Evolutionary conservation across 2,329 filamentous ascomycete genomes (phyloP), one percentile per base, ranked within the genome.

Genomic region (Colletotrichum endophyticum): DNA sequence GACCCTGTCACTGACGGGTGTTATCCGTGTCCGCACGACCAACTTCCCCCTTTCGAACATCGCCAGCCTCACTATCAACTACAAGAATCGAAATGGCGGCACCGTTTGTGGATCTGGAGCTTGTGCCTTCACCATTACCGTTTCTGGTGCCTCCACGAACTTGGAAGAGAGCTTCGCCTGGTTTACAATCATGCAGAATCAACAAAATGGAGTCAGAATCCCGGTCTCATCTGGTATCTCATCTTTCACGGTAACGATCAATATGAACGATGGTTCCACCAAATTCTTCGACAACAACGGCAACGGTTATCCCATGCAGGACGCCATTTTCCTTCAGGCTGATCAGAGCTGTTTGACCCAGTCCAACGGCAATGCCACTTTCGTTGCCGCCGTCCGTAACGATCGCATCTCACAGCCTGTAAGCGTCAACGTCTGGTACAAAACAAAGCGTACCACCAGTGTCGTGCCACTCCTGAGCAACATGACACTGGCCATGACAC

Each of bases 111-210:
- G 88, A 30, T 78, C 79, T 11, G 67, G 77, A 27, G 82, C 82
- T 27, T 90, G 89, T 76, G 84, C 85, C n/a, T 88, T 89, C 68
- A 85, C 84, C 3, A 84, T 88, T 22, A 85, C 82, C 6, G 77
- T 86, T n/a, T 86, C 86, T 59, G 91, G 90, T 4, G 84, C 87
- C 28, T 87, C 88, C 6, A 84, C 84, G 57, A 92, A 92, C 3
- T 91, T 93, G 70, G 92, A 93, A 80, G 91, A 93, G 75, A 89
- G 84, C 11, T 93, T 93, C 80, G 85, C 86, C 70, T 91, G 91
- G 82, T 89, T 86, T 78, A 88, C 86, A n/a, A 83, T 89, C 49
- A 79, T 83, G n/a, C 79, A 81, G 32, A 83, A 90, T 72, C 44
- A 63, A 22, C 56, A 25, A 25, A 28, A 59, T 59, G 22, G 22